Evolutionary conservation across 2,329 filamentous ascomycete genomes (phyloP).

Genomic region (Scorias spongiosa): DNA sequence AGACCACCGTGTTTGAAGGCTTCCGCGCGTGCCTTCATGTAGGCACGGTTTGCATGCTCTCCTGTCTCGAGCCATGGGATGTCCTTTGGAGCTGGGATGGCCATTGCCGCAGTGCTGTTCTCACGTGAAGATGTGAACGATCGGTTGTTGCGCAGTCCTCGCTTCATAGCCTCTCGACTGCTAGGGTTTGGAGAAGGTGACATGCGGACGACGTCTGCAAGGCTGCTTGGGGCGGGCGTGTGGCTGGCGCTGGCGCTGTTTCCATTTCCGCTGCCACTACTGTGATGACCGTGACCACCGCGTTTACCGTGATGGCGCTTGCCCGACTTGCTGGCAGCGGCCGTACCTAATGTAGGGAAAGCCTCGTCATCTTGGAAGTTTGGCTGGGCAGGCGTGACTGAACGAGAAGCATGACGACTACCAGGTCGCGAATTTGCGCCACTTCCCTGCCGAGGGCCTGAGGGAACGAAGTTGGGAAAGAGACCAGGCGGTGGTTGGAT

Average conservation of each 20-base stretch:
- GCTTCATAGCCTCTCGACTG: conserved; percentile 36
- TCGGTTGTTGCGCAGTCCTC: conserved; percentile 46
- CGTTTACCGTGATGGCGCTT: conserved; percentile 93
- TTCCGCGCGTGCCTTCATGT: conserved; percentile 86
- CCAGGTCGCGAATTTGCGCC: conserved; percentile 68
- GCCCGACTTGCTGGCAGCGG: conserved; percentile 51
- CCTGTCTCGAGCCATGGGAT: conserved; percentile 96
- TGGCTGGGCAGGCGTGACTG: conserved; percentile 46
- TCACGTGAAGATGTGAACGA: conserved; percentile 50
- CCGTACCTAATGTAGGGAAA: conserved; percentile 77
- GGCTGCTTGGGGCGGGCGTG: conserved; percentile 56
- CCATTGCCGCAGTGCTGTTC: conserved; percentile 65
- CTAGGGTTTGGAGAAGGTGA: conserved; percentile 46
- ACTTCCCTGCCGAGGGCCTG: conserved; percentile 28
- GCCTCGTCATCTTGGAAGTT: conserved; percentile 83
- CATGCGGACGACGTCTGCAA: conserved; percentile 93
- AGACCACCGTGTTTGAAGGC: conserved; percentile 95
- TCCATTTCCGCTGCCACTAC: conserved; percentile 28
- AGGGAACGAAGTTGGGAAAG: conserved; percentile 42
- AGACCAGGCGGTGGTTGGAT: conserved; percentile 46
- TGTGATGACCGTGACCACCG: conserved; percentile 55
- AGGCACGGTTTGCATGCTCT: conserved; percentile 76
- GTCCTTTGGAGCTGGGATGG: conserved; percentile 76
- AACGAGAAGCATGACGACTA: conserved; percentile 61
- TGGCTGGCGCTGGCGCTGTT: conserved; percentile 46